phyloP scores from a whole-genome alignment of 2,329 filamentous ascomycete species.

The Sporothrix euskadiensis region DNA sequence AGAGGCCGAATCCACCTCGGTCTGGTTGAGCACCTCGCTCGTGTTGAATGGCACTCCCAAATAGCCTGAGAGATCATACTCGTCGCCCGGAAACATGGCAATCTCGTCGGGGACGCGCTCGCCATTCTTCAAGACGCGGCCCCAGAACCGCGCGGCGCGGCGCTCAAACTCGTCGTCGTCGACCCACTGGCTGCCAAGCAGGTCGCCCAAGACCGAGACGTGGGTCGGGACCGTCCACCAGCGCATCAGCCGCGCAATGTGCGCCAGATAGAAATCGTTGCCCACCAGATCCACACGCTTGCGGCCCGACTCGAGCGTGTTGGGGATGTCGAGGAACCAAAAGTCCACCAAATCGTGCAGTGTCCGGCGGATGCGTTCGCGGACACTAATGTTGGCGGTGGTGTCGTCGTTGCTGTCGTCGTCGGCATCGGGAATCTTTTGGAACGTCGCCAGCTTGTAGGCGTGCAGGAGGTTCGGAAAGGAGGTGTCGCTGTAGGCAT shows the following conservation, averaged over 20 bases:
- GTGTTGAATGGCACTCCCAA: conserved; percentile 42
- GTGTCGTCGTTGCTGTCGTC: conserved; percentile 31
- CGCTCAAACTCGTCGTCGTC: conserved; percentile 77
- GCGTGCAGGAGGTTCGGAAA: conserved; percentile 57
- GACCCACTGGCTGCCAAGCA: conserved; percentile 96
- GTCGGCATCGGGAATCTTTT: not conserved
- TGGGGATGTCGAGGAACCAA: conserved; percentile 66
- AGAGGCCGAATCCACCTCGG: conserved; percentile 40
- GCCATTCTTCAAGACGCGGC: conserved; percentile 70
- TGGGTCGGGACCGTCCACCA: conserved; percentile 89
- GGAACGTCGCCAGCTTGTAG: conserved; percentile 50
- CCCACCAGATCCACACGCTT: conserved; percentile 87
- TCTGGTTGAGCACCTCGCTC: conserved; percentile 40
- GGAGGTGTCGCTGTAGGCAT: conserved; percentile 49
- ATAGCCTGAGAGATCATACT: conserved; percentile 54
- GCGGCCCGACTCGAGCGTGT: conserved; percentile 64
- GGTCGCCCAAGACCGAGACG: conserved; percentile 82
- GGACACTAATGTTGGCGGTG: conserved; percentile 48
- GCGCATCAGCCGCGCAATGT: conserved; percentile 80
- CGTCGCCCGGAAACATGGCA: conserved; percentile 49
- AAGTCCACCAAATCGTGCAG: conserved; percentile 63
- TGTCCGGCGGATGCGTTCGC: conserved; percentile 54
- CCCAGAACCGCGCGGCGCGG: conserved; percentile 76
- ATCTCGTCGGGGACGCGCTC: conserved; percentile 62
- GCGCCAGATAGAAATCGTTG: conserved; percentile 92